These are phyloP conservation scores for Sclerotinia minor DNA, from an alignment of 2,329 filamentous ascomycete species.

Conservation along the genomic window DNA sequence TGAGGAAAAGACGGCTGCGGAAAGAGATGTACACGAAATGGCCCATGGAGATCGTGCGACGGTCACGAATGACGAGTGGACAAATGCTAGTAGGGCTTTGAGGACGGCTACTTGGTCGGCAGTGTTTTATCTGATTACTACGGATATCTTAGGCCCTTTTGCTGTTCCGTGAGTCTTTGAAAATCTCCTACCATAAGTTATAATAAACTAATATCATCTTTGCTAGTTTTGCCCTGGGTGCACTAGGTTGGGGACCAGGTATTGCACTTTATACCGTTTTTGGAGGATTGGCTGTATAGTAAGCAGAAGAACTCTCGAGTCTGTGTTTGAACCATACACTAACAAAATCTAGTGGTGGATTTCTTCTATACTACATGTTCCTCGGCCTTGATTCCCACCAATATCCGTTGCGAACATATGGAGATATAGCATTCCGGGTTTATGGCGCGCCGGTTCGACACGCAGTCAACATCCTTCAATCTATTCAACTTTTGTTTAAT, in stretches of 20 bases:
- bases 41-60: conserved; percentile 11
- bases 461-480: conserved; percentile 31
- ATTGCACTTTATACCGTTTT: conserved; percentile 34
- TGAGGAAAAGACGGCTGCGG: neutral
- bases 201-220: neutral
- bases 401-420: conserved; percentile 31
- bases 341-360: conserved; percentile 16
- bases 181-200: neutral
- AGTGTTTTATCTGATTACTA: conserved; percentile 42
- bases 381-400: conserved; percentile 33
- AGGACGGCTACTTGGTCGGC: conserved; percentile 49
- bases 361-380: conserved; percentile 31
- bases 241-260: conserved; percentile 25
- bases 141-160: conserved; percentile 29
- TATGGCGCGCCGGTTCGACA: conserved; percentile 31
- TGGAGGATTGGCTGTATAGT: conserved; percentile 20
- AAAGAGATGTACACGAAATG: conserved; percentile 9
- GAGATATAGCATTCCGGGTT: conserved; percentile 32
- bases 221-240: conserved; percentile 23
- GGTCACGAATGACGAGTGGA: conserved; percentile 47
- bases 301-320: neutral
- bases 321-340: neutral
- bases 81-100: conserved; percentile 47
- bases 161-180: conserved; percentile 25
- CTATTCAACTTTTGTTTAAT: conserved; percentile 23